A percentile compares a stretch with the other conserved stretches of the same genome.
Conservation (phyloP, 1,139 yeast species). For the Magnusiomyces tetraspermus region DNA sequence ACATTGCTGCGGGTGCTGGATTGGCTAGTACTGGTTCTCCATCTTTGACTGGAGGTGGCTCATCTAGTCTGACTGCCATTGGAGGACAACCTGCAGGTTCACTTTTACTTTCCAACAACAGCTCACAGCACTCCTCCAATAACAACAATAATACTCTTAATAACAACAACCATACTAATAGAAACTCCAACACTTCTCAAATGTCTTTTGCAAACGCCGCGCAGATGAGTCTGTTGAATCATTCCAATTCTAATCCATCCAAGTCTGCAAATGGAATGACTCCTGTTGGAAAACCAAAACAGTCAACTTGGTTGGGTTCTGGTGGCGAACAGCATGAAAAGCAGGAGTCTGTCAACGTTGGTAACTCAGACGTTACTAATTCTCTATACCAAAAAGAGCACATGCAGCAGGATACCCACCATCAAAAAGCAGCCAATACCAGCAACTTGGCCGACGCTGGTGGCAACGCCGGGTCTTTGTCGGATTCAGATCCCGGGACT, state of each 20-base stretch:
- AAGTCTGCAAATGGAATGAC: not conserved
- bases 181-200: slow-evolving; percentile 4
- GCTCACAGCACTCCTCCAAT: too few species aligned
- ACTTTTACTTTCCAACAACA: not conserved
- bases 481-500: not conserved
- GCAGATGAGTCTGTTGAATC: slow-evolving; percentile 8
- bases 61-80: too few species aligned
- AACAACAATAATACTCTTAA: too few species aligned
- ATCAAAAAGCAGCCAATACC: not conserved
- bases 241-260: slow-evolving; percentile 3
- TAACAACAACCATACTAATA: too few species aligned
- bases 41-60: too few species aligned
- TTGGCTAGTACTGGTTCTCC: not conserved
- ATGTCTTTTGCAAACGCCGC: slow-evolving; percentile 17
- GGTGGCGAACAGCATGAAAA: not conserved
- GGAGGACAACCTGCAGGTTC: slow-evolving; percentile 3
- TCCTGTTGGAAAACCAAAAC: not conserved
- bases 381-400: not conserved
- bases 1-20: slow-evolving; percentile 19
- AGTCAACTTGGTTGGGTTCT: not conserved
- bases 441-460: not conserved
- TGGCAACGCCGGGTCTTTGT: not conserved
- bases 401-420: not conserved
- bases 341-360: not conserved
- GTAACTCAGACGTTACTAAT: not conserved